Evolutionary conservation across 768 basidiomycete species (phyloP), one percentile per base, ranked within the genome.

Genomic region (Xerocomus spinulosus): DNA sequence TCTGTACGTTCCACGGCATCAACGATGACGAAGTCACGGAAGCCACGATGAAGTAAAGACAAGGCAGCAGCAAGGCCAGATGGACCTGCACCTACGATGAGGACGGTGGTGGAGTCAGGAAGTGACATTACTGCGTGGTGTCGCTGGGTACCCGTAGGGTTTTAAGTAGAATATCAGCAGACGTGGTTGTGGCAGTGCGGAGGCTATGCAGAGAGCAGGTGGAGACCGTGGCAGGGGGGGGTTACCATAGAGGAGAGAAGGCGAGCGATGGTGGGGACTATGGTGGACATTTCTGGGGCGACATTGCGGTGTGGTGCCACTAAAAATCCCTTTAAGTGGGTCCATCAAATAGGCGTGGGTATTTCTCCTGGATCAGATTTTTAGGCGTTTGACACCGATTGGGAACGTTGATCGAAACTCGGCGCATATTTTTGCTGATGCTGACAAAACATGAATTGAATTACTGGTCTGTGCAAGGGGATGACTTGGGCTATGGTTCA

Each of bases 71-170:
- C 64, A 24, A 80, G 70, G 18, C 79, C 79, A 0, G 68, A 58
- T 9, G 79, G 79, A n/a, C 79, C 78, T 9, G 74, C 75, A 5
- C 77, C 78, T n/a, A 80, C 72, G 25, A 80, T 68, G 44, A 80
- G 71, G 36, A 79, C 57, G 34, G 70, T 70, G 8, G 74, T 73
- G 36, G 46, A 57, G 4, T 57, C 43, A 1, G 73, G 72, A 20
- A 73, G 55, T 5, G 70, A 58, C 57, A 58, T 58, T 41, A 17
- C 37, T 12, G 35, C 20, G 35, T 36, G 9, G 9, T 37, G 36
- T 7, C 36, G 13, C 14, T 37, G 21, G 14, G 15, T 21, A 21
- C 15, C 33, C 18, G 13, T 14, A 5, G 8, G 13, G 21, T 3
- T 37, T 37, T n/a, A 37, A 37, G 21, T 37, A 37, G 36, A 10